phyloP scores from a whole-genome alignment of 495 filamentous ascomycete genomes.

The Lentithecium fluviatile region DNA sequence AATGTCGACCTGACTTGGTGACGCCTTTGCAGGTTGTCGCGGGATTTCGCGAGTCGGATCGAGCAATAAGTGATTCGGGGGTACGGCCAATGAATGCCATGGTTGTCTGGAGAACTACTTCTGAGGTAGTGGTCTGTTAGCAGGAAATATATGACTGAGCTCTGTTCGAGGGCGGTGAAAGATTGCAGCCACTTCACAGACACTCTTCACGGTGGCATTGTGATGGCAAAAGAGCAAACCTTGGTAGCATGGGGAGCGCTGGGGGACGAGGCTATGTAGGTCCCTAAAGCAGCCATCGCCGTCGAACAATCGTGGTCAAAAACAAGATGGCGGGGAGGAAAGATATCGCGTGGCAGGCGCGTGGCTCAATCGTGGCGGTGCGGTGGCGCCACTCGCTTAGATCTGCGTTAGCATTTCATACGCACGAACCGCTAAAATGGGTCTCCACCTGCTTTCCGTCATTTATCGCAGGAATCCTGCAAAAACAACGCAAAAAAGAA shows the following conservation, averaged over 20 bases:
- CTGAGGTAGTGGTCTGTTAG: background rate
- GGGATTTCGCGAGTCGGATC: conserved; percentile 80
- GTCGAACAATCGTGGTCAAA: background rate
- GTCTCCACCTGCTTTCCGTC: no score
- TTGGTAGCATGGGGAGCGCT: background rate
- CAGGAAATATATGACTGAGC: background rate
- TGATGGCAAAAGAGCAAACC: background rate
- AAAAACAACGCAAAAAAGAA: background rate
- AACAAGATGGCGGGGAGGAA: conserved; percentile 15
- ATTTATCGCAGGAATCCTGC: no score
- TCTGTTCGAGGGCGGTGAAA: background rate
- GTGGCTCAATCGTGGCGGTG: conserved; percentile 15
- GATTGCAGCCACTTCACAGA: conserved; percentile 2
- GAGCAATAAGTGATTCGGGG: conserved; percentile 74
- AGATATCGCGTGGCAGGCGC: conserved; percentile 12
- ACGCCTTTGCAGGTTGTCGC: conserved; percentile 84
- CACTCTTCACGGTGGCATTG: conserved; percentile 1
- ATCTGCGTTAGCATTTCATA: no score
- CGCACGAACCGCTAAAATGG: no score
- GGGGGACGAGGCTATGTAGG: conserved; percentile 15
- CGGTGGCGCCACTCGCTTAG: background rate
- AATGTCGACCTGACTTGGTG: conserved; percentile 72
- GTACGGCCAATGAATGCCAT: conserved; percentile 58
- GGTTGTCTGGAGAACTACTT: background rate
- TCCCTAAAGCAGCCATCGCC: conserved; percentile 6